A percentile compares a stretch with the other conserved stretches of the same genome.
These are phyloP conservation scores for Annulohypoxylon moriforme DNA, from an alignment of 495 filamentous ascomycete genomes.

Conservation along the genomic window DNA sequence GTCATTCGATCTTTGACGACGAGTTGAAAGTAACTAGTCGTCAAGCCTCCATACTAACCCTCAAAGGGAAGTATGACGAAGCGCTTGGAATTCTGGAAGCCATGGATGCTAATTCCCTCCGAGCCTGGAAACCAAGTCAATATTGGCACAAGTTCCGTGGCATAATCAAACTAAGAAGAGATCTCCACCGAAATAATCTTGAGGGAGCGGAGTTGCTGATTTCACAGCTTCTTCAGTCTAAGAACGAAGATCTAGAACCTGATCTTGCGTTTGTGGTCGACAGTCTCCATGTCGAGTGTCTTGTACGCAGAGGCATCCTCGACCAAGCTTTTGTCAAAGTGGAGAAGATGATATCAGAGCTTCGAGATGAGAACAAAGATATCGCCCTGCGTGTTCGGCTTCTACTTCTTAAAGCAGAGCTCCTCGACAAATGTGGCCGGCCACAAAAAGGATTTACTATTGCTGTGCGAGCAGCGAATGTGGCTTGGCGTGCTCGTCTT, in stretches of 20 bases:
- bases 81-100: conserved; percentile 72
- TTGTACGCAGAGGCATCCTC: conserved; percentile 71
- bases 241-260: conserved; percentile 64
- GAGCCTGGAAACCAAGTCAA: conserved; percentile 81
- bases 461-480: conserved; percentile 80
- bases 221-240: conserved; percentile 64
- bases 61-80: conserved; percentile 75
- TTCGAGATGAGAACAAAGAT: conserved; percentile 78
- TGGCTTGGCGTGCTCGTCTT: conserved; percentile 77
- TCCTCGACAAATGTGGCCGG: conserved; percentile 76
- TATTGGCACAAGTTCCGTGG: conserved; percentile 80
- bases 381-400: conserved; percentile 78
- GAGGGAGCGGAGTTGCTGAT: conserved; percentile 75
- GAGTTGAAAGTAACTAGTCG: conserved; percentile 69
- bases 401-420: conserved; percentile 78
- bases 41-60: conserved; percentile 58
- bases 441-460: conserved; percentile 86
- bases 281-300: conserved; percentile 76
- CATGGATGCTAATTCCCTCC: conserved; percentile 72
- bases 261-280: conserved; percentile 78
- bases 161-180: conserved; percentile 74
- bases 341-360: conserved; percentile 71
- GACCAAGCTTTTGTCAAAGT: conserved; percentile 72
- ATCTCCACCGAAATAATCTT: conserved; percentile 77
- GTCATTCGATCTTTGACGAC: conserved; percentile 77